A percentile compares a stretch with the other conserved stretches of the same genome.
These are phyloP conservation scores for Sequoiadendron giganteum DNA, from an alignment of 75 land plant species.

Conservation along the genomic window DNA sequence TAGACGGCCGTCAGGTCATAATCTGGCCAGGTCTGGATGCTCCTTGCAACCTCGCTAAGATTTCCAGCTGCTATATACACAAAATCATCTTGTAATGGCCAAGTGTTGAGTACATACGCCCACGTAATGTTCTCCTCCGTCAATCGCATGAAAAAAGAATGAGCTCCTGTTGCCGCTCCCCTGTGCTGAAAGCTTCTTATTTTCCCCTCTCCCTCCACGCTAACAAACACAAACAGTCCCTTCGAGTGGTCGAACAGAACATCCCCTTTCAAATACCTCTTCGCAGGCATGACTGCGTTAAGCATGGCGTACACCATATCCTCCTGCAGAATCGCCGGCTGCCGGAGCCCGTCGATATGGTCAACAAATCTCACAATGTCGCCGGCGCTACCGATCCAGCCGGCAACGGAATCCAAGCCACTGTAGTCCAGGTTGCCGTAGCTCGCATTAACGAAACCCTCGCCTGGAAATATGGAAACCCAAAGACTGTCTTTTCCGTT, in stretches of 20 bases:
- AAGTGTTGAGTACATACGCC: background rate
- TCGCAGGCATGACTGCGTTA: background rate
- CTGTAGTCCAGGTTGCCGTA: background rate
- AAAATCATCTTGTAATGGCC: background rate
- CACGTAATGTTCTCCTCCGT: background rate
- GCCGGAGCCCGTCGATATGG: background rate
- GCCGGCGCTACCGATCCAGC: background rate
- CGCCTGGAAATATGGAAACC: background rate
- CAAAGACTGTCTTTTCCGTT: background rate
- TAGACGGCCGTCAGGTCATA: background rate
- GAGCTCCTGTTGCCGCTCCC: background rate
- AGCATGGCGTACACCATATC: background rate
- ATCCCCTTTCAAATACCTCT: background rate
- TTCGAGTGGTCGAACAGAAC: background rate
- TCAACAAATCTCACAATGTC: slow-evolving; percentile 4
- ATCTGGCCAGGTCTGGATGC: background rate
- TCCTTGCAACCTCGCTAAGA: background rate
- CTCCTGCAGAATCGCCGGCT: background rate
- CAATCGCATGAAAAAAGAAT: background rate
- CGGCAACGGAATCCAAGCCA: background rate
- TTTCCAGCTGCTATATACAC: background rate
- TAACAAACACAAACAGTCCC: slow-evolving; percentile 6
- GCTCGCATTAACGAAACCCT: background rate
- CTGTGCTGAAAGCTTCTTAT: background rate
- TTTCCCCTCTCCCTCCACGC: background rate